These are phyloP conservation scores for Hypoxylon subgilvum DNA, from an alignment of 495 filamentous ascomycete species.

Conservation along the genomic window DNA sequence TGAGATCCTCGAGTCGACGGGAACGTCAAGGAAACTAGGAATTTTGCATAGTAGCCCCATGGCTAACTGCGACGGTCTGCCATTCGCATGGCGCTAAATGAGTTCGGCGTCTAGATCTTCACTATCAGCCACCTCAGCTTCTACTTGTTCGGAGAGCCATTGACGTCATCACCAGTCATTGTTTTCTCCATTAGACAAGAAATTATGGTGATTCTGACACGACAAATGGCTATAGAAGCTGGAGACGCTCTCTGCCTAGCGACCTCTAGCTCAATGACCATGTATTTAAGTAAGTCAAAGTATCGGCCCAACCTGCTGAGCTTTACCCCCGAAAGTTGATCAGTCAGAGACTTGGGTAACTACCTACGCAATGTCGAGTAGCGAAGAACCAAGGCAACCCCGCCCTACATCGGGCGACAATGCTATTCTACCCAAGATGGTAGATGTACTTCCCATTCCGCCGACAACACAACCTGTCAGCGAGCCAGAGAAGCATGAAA, in stretches of 20 bases:
- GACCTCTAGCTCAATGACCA: not conserved
- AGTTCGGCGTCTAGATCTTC: slow-evolving; percentile 21
- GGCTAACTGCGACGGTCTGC: too few relatives aligned
- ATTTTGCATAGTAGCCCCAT: not conserved
- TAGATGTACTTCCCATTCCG: slow-evolving; percentile 47
- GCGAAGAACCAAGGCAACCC: slow-evolving; percentile 7
- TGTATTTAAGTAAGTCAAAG: slow-evolving; percentile 7
- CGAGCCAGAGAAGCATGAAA: slow-evolving; percentile 27
- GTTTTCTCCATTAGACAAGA: not conserved
- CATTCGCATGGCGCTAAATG: slow-evolving; percentile 6
- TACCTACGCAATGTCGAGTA: slow-evolving; percentile 4
- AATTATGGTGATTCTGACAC: slow-evolving; percentile 22
- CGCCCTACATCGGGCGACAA: not conserved
- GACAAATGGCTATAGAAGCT: not conserved
- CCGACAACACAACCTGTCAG: slow-evolving; percentile 39
- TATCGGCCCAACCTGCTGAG: not conserved
- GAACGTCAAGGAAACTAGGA: not conserved
- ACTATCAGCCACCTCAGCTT: slow-evolving; percentile 7
- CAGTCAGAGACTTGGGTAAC: too few relatives aligned
- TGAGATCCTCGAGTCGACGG: not conserved
- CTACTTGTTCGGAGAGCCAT: slow-evolving; percentile 10
- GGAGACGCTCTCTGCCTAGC: not conserved
- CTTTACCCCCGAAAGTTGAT: too few relatives aligned
- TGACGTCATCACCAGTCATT: slow-evolving; percentile 24
- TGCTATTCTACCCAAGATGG: not conserved